phyloP scores from a whole-genome alignment of 768 basidiomycete genomes.

The Amanita molliuscula region DNA sequence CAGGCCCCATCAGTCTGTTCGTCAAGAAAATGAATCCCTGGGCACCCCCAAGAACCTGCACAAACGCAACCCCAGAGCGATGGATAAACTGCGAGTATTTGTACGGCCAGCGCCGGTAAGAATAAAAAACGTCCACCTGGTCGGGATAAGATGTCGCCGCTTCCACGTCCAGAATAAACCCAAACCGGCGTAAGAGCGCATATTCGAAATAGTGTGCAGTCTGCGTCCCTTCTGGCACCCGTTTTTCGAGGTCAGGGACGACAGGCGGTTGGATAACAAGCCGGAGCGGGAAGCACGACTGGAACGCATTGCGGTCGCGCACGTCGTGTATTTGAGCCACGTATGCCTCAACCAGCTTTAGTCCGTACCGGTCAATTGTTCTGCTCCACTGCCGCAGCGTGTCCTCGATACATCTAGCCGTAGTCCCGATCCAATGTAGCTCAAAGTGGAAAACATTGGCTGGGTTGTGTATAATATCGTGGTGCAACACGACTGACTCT shows the following conservation, averaged over 20 bases:
- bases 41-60: constrained; percentile 73
- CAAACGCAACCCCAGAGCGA: constrained; percentile 79
- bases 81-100: constrained; percentile 89
- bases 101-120: constrained; percentile 73
- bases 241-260: constrained; percentile 53
- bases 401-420: constrained; percentile 86
- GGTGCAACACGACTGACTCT: constrained; percentile 80
- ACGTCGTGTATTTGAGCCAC: constrained; percentile 89
- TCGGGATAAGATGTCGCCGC: constrained; percentile 69
- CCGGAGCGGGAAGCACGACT: constrained; percentile 78
- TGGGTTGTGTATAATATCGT: constrained; percentile 93
- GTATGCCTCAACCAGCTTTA: constrained; percentile 89
- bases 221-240: constrained; percentile 58
- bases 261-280: constrained; percentile 70
- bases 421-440: constrained; percentile 93
- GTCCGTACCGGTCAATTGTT: constrained; percentile 78
- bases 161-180: constrained; percentile 80
- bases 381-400: constrained; percentile 73
- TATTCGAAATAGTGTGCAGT: constrained; percentile 73
- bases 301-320: constrained; percentile 78
- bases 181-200: constrained; percentile 63
- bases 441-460: constrained; percentile 96
- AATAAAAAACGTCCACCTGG: constrained; percentile 78
- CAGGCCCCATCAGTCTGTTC: constrained; percentile 73
- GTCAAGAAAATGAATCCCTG: constrained; percentile 85